These are phyloP conservation scores for Pythium guiyangense DNA, from an alignment of 352 stramenopile species.

Conservation along the genomic window DNA sequence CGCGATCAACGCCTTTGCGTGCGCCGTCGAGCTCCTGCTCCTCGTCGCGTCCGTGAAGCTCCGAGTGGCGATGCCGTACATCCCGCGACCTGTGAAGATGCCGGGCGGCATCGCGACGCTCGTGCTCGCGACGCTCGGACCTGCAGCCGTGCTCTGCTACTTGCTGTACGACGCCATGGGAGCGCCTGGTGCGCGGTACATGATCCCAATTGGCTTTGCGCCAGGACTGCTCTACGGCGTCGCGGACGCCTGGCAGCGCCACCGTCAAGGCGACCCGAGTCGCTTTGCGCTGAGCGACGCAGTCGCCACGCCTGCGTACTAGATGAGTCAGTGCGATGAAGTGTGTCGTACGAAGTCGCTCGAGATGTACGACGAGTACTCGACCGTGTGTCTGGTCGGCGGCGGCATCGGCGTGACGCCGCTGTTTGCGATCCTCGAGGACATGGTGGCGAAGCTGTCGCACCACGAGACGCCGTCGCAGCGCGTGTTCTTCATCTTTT, in stretches of 20 bases:
- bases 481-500: no score
- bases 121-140: slow-evolving; percentile 6
- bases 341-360: no score
- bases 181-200: no score
- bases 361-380: slow-evolving; percentile 20
- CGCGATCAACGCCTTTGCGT: slow-evolving; percentile 75
- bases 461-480: no score
- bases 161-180: slow-evolving; percentile 1
- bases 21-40: slow-evolving; percentile 63
- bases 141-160: slow-evolving; percentile 7
- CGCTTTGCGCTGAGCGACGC: no score
- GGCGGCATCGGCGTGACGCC: slow-evolving; percentile 24
- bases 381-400: slow-evolving; percentile 16
- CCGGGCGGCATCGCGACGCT: slow-evolving; percentile 9
- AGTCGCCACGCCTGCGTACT: no score
- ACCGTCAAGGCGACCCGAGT: no score
- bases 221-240: no score
- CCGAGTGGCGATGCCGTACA: slow-evolving; percentile 32
- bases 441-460: slow-evolving; percentile 24
- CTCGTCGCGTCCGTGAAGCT: slow-evolving; percentile 82
- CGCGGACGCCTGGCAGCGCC: no score
- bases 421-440: slow-evolving; percentile 24
- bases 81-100: slow-evolving; percentile 28
- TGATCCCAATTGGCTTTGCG: no score
- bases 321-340: no score